These are phyloP conservation scores for Trametes gibbosa DNA, from an alignment of 768 basidiomycete species.

Conservation along the genomic window DNA sequence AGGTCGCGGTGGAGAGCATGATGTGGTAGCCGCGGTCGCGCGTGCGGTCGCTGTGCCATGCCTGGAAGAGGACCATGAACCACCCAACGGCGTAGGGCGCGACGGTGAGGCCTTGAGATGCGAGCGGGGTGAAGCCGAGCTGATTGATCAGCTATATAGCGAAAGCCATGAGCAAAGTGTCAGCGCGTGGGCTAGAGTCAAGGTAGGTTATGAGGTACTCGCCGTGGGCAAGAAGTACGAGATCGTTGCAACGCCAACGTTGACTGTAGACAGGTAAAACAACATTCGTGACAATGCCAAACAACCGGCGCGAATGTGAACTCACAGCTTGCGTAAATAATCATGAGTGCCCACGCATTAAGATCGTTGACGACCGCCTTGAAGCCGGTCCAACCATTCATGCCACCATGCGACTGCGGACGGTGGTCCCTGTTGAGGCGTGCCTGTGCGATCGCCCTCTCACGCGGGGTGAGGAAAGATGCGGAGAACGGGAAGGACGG, in stretches of 20 bases:
- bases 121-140: constrained; percentile 54
- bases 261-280: constrained; percentile 35
- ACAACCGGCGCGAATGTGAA: not conserved
- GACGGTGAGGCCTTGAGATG: constrained; percentile 57
- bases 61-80: constrained; percentile 53
- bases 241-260: constrained; percentile 54
- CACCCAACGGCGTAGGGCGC: constrained; percentile 57
- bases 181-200: no score
- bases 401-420: constrained; percentile 56
- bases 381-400: constrained; percentile 55
- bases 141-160: constrained; percentile 45
- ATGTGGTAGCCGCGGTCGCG: constrained; percentile 55
- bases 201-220: constrained; percentile 11
- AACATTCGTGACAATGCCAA: not conserved
- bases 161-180: no score
- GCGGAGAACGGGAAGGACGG: constrained; percentile 57
- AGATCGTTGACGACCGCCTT: constrained; percentile 48
- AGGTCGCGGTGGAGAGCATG: constrained; percentile 45
- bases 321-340: constrained; percentile 44
- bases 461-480: constrained; percentile 48
- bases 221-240: constrained; percentile 58
- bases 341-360: constrained; percentile 52
- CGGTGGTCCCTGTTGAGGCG: constrained; percentile 53
- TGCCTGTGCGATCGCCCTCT: constrained; percentile 57
- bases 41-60: constrained; percentile 54